phyloP scores from a whole-genome alignment of 768 basidiomycete genomes.

The Lentinula detonsa region DNA sequence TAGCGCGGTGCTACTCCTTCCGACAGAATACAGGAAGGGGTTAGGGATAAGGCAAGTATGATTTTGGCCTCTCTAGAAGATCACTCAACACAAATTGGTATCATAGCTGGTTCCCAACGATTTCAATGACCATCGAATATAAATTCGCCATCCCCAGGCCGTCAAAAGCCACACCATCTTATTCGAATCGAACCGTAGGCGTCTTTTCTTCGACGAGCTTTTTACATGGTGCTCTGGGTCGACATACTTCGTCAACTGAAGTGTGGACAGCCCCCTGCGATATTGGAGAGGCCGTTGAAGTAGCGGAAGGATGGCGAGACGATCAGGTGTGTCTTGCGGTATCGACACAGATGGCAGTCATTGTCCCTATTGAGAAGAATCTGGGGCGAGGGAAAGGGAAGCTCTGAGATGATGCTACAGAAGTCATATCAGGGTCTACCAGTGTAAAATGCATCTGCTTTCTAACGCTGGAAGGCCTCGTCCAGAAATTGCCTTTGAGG shows the following conservation, averaged over 20 bases:
- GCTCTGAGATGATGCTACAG: background rate
- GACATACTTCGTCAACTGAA: constrained; percentile 56
- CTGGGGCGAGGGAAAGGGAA: background rate
- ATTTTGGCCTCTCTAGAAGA: background rate
- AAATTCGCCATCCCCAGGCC: constrained; percentile 49
- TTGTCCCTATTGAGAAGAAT: constrained; percentile 23
- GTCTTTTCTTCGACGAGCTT: constrained; percentile 49
- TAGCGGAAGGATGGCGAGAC: constrained; percentile 47
- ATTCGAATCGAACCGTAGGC: constrained; percentile 50
- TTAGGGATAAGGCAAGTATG: constrained; percentile 2
- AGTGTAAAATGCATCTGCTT: no score
- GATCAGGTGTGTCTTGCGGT: constrained; percentile 58
- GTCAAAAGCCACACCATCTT: constrained; percentile 15
- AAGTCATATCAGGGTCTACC: no score
- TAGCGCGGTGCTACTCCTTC: constrained; percentile 41
- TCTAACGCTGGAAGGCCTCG: no score
- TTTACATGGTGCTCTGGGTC: constrained; percentile 43
- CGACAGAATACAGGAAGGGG: constrained; percentile 35
- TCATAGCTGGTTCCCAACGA: constrained; percentile 57
- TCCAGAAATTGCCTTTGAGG: no score
- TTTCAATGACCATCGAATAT: constrained; percentile 57
- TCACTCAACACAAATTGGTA: background rate
- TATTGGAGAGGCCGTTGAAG: constrained; percentile 37
- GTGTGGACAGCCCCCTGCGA: constrained; percentile 62
- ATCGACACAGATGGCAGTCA: constrained; percentile 56